Percentiles rank a stretch among this genome's conserved stretches.
These are phyloP conservation scores for Quercus agrifolia DNA, from an alignment of 306 rosid species.

Conservation along the genomic window DNA sequence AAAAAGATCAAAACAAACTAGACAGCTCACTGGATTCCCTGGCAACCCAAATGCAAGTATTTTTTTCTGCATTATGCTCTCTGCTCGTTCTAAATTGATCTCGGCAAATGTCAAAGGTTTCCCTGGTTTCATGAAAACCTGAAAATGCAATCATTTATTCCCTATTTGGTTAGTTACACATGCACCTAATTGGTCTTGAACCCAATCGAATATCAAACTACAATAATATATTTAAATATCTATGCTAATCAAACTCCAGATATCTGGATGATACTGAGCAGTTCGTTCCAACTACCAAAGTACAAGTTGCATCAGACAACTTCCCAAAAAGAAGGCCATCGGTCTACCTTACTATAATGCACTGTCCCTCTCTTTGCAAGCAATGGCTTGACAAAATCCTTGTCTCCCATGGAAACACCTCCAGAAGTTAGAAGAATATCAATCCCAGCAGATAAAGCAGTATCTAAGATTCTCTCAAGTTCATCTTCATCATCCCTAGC, in stretches of 20 bases:
- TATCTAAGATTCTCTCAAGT: conserved; percentile 63
- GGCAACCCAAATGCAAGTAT: conserved; percentile 86
- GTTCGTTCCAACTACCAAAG: conserved; percentile 18
- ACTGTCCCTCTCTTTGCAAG: conserved; percentile 70
- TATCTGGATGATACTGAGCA: background rate
- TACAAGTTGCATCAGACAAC: background rate
- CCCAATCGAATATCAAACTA: background rate
- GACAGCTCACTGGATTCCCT: conserved; percentile 90
- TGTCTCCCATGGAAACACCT: conserved; percentile 99
- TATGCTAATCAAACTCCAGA: conserved; percentile 6
- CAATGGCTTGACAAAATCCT: conserved; percentile 82
- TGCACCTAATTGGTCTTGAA: too few species aligned
- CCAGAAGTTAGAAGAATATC: conserved; percentile 91
- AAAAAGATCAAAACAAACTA: conserved; percentile 83
- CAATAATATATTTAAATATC: conserved; percentile 12
- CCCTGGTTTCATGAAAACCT: conserved; percentile 92
- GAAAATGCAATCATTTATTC: conserved; percentile 16
- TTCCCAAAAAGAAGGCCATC: conserved; percentile 9
- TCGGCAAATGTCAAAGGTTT: conserved; percentile 87
- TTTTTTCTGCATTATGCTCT: conserved; percentile 26
- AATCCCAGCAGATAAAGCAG: conserved; percentile 71
- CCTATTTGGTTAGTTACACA: too few species aligned
- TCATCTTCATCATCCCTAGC: conserved; percentile 72
- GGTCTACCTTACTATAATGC: conserved; percentile 61
- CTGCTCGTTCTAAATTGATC: conserved; percentile 42